Conservation (phyloP, 352 stramenopile species). For the Peronospora destructor region DNA sequence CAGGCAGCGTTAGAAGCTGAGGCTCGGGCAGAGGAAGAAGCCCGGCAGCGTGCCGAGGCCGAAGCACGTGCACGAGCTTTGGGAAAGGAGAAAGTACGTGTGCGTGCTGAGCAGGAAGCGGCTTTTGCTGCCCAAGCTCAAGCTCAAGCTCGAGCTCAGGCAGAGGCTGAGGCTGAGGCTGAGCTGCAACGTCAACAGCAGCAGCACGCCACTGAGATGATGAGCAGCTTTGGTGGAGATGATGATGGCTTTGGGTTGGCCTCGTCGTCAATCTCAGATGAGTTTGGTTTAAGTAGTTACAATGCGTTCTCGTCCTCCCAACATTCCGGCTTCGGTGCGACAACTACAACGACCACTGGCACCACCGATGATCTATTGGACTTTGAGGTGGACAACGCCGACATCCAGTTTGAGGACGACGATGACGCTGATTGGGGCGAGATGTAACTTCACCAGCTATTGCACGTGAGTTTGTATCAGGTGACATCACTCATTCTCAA, state of each 20-base stretch:
- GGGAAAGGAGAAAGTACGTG: constrained; percentile 1
- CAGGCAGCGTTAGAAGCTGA: constrained; percentile 4
- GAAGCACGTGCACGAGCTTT: constrained; percentile 21
- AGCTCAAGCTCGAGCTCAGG: constrained; percentile 19
- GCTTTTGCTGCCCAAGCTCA: constrained; percentile 14
- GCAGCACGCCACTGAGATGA: constrained; percentile 23
- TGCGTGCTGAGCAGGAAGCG: constrained; percentile 24
- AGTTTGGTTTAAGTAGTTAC: constrained; percentile 32
- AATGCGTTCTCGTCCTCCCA: constrained; percentile 25
- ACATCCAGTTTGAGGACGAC: constrained; percentile 73
- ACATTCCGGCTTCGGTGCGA: constrained; percentile 13
- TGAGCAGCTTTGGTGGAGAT: constrained; percentile 24
- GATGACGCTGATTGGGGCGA: constrained; percentile 80
- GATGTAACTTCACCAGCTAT: constrained; percentile 38
- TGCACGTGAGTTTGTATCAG: not conserved
- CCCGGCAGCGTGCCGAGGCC: constrained; percentile 16
- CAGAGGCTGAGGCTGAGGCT: constrained; percentile 29
- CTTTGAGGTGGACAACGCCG: constrained; percentile 70
- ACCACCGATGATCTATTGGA: constrained; percentile 57
- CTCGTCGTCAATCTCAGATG: constrained; percentile 20
- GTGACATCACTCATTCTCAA: not conserved
- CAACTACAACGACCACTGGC: constrained; percentile 25
- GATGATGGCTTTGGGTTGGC: constrained; percentile 20
- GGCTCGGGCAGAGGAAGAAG: constrained; percentile 28
- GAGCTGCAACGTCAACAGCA: constrained; percentile 20